These are phyloP conservation scores for Colletotrichum eleusines DNA, from an alignment of 2,329 filamentous ascomycete species.

Conservation along the genomic window DNA sequence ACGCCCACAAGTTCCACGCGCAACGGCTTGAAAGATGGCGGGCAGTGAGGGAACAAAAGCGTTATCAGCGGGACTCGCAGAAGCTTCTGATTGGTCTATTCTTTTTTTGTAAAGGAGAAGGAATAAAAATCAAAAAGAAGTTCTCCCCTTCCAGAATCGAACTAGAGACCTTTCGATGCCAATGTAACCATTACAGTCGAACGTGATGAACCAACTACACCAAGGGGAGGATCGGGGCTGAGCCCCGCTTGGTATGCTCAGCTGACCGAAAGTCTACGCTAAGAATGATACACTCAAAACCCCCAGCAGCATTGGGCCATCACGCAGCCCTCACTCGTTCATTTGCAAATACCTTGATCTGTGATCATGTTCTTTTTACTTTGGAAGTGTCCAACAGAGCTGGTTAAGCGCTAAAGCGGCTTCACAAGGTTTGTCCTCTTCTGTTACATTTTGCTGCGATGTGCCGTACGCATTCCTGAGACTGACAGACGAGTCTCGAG, in stretches of 20 bases:
- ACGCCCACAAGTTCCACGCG: background rate
- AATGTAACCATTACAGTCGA: conserved; percentile 41
- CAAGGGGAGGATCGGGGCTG: conserved; percentile 32
- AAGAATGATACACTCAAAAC: no score
- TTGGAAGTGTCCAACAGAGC: background rate
- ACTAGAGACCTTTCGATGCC: conserved; percentile 41
- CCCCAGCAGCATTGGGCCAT: no score
- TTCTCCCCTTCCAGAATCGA: conserved; percentile 41
- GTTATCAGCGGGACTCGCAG: no score
- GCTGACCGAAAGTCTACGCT: no score
- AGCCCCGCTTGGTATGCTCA: conserved; percentile 31
- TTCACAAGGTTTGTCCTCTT: background rate
- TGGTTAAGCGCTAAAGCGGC: background rate
- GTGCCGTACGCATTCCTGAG: background rate
- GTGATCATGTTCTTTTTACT: background rate
- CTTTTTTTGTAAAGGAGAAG: rapidly evolving
- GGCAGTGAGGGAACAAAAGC: background rate
- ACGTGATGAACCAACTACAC: conserved; percentile 43
- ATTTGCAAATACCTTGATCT: background rate
- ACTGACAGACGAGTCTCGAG: background rate
- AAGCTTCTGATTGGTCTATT: no score
- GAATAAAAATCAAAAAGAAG: conserved; percentile 43
- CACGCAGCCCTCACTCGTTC: background rate
- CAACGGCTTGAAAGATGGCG: background rate
- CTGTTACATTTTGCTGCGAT: background rate